A percentile compares a stretch with the other conserved stretches of the same genome.
phyloP scores from a whole-genome alignment of 768 basidiomycete species.

The Cantharellus cinnabarinus region DNA sequence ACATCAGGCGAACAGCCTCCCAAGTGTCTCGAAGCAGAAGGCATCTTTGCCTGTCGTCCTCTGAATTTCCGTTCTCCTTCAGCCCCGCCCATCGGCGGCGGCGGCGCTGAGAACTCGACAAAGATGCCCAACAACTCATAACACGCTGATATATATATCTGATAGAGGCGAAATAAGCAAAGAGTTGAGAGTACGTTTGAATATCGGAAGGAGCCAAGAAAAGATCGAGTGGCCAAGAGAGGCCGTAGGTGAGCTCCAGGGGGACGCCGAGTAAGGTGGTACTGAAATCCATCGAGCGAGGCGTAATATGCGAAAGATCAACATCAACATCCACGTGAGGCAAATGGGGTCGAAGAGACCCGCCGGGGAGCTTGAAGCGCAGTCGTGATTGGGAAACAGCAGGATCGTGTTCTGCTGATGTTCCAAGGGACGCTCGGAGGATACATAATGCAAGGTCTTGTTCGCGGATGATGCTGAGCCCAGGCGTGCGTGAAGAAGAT shows the following conservation, averaged over 20 bases:
- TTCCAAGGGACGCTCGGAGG: conserved; percentile 73
- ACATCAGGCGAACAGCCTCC: conserved; percentile 76
- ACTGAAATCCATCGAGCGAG: conserved; percentile 15
- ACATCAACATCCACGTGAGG: conserved; percentile 36
- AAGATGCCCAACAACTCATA: conserved; percentile 62
- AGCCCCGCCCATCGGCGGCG: conserved; percentile 72
- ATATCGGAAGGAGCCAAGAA: conserved; percentile 66
- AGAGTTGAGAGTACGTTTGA: conserved; percentile 50
- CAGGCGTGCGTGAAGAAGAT: conserved; percentile 35
- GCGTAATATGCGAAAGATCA: conserved; percentile 18
- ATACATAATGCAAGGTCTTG: conserved; percentile 78
- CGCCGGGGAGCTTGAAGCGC: conserved; percentile 57
- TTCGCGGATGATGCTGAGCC: conserved; percentile 48
- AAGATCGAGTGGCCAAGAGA: conserved; percentile 77
- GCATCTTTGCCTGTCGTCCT: conserved; percentile 40
- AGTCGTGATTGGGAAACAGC: conserved; percentile 35
- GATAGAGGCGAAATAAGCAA: conserved; percentile 65
- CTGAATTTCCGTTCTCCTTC: conserved; percentile 63
- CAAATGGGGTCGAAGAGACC: conserved; percentile 61
- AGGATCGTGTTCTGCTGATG: conserved; percentile 73
- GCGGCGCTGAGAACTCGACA: conserved; percentile 71
- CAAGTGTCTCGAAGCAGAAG: conserved; percentile 58
- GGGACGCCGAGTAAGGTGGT: conserved; percentile 57
- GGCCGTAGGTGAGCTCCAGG: conserved; percentile 42
- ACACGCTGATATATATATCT: conserved; percentile 68